Percentiles rank a stretch among this genome's conserved stretches.
These are phyloP conservation scores for Bipolaris victoriae DNA, from an alignment of 2,329 filamentous ascomycete genomes.

Conservation along the genomic window DNA sequence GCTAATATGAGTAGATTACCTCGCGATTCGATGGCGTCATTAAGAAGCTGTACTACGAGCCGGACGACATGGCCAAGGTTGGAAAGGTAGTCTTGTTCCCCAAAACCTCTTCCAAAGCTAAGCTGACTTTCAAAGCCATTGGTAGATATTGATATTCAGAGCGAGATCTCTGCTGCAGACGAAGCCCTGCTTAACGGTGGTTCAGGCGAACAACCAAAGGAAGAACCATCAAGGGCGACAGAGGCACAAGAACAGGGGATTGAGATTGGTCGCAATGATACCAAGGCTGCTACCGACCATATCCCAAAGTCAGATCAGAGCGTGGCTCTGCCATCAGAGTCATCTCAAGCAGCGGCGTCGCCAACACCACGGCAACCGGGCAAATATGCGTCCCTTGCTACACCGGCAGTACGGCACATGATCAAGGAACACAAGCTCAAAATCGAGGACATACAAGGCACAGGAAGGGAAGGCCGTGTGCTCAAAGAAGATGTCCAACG, in stretches of 20 bases:
- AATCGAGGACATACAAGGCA: slow-evolving; percentile 79
- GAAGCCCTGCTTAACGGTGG: slow-evolving; percentile 49
- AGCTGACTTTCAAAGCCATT: slow-evolving; percentile 65
- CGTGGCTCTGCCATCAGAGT: slow-evolving; percentile 29
- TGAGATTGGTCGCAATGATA: slow-evolving; percentile 45
- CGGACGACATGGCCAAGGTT: slow-evolving; percentile 94
- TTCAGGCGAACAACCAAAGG: slow-evolving; percentile 35
- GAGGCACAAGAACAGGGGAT: slow-evolving; percentile 29
- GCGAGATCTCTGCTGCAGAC: slow-evolving; percentile 71
- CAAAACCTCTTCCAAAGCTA: background rate
- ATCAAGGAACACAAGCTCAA: slow-evolving; percentile 79
- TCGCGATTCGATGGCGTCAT: slow-evolving; percentile 94
- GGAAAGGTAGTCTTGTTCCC: slow-evolving; percentile 63
- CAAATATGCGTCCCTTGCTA: slow-evolving; percentile 78
- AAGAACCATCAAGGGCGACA: slow-evolving; percentile 12
- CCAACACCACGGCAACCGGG: slow-evolving; percentile 53
- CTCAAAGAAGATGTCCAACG: slow-evolving; percentile 85
- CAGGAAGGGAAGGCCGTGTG: slow-evolving; percentile 88
- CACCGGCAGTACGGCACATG: slow-evolving; percentile 88
- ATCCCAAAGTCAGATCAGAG: slow-evolving; percentile 22
- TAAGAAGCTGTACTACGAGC: slow-evolving; percentile 94
- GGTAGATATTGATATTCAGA: slow-evolving; percentile 92
- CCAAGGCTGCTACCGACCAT: slow-evolving; percentile 33
- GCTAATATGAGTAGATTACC: slow-evolving; percentile 71
- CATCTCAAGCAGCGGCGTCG: slow-evolving; percentile 21